Base-by-base conservation (phyloP, 2,329 filamentous ascomycete species). In the Penicillium hesseltinei region DNA sequence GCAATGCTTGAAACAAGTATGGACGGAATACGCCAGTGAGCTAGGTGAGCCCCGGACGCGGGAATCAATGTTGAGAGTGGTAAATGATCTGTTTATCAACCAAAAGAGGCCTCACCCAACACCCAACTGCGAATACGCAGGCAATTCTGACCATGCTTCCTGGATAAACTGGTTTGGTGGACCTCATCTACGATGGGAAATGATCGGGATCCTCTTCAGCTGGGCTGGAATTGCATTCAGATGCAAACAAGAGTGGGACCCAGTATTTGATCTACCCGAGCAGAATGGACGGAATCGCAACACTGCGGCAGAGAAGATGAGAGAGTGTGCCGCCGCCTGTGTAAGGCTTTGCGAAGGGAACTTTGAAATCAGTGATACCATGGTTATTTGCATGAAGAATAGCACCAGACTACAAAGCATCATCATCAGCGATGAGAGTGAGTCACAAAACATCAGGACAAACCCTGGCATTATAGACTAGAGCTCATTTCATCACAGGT, bases 341-440 rank as follows among this genome's bases (percentile, higher is more conserved):
- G 2, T 50, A 19, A 50, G 23, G 36, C 33, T 50, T 13, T 50
- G 47, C 11, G 47, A 50, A 39, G 47, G 36, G 21, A 39, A 39
- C 23, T 50, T 50, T 39, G 47, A 50, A 39, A 38, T 27, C 17
- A 50, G 23, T 21, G 47, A 50, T 15, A 50, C 35, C 21, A 50
- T 50, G 47, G 47, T 50, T 15, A 50, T 50, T 39, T 50, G 47
- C 35, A 50, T 50, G 47, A 50, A 50, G 47, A 39, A 50, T 50
- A 50, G 35, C 47, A 50, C 33, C 35, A 50, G 47, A 27, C 25
- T 50, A 7, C 35, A 50, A 39, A 39, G 35, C n/a, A 50, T 50
- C 1, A 29, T 50, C 2, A 50, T 50, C 17, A 50, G 31, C 19
- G 47, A 50, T 5, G 47, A 50, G 23, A 50, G 47, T 46, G 44